phyloP scores from a whole-genome alignment of 305 asterid species.

The Fraxinus platypoda region DNA sequence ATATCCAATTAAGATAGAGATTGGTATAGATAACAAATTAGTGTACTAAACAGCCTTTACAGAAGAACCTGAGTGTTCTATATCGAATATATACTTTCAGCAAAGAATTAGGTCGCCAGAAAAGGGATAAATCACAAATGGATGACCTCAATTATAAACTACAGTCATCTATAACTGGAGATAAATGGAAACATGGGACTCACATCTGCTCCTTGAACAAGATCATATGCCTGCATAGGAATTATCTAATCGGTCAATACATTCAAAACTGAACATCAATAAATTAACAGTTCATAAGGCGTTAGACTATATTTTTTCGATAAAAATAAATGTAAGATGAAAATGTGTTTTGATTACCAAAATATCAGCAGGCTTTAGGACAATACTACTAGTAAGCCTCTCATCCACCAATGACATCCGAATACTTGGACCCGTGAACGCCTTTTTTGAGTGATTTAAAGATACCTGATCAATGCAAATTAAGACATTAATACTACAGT shows the following conservation, averaged over 20 bases:
- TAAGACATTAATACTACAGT: not conserved
- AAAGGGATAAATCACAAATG: not conserved
- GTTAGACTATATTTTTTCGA: not conserved
- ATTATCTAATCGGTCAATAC: slow-evolving; percentile 21
- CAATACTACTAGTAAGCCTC: slow-evolving; percentile 34
- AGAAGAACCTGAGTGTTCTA: not conserved
- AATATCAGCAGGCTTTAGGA: slow-evolving; percentile 75
- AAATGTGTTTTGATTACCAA: slow-evolving; percentile 49
- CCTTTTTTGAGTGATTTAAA: slow-evolving; percentile 35
- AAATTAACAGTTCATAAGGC: not conserved
- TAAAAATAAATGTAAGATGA: not conserved
- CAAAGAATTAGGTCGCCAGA: not conserved
- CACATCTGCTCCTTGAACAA: slow-evolving; percentile 91
- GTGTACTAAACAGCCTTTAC: not conserved
- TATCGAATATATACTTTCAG: not conserved
- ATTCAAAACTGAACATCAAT: not conserved
- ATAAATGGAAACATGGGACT: slow-evolving; percentile 34
- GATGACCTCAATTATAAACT: not conserved
- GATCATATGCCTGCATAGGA: slow-evolving; percentile 84
- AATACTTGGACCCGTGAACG: slow-evolving; percentile 32
- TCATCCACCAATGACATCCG: slow-evolving; percentile 63
- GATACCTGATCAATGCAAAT: slow-evolving; percentile 39
- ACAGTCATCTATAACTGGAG: not conserved
- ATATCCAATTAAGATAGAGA: not conserved
- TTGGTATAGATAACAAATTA: not conserved